Evolutionary conservation across 768 basidiomycete species (phyloP).

Genomic region (Fomitopsis serialis): DNA sequence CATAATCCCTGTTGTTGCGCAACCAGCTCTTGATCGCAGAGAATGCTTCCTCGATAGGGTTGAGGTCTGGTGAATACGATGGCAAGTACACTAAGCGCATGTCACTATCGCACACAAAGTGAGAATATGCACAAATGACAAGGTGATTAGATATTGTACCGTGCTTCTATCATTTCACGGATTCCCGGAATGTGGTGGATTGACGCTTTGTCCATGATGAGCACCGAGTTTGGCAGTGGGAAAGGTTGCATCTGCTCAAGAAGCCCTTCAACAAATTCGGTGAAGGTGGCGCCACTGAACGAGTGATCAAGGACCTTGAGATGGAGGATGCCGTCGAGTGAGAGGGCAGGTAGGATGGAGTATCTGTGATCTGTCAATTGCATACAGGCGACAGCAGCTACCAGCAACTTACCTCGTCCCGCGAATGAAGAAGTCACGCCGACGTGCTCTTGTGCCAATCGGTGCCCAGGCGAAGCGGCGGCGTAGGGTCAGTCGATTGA

Average conservation of each 20-base stretch:
- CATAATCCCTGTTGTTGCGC: constrained; percentile 9
- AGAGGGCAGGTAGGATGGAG: constrained; percentile 32
- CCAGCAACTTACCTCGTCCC: constrained; percentile 13
- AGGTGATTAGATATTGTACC: no score
- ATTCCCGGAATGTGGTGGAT: no score
- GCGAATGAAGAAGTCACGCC: constrained; percentile 21
- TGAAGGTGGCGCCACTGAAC: constrained; percentile 24
- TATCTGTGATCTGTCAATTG: constrained; percentile 15
- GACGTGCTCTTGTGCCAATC: constrained; percentile 16
- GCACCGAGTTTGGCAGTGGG: constrained; percentile 28
- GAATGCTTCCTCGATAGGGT: constrained; percentile 25
- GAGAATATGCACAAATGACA: neutral
- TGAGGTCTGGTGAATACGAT: constrained; percentile 24
- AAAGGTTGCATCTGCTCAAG: constrained; percentile 34
- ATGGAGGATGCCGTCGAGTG: constrained; percentile 30
- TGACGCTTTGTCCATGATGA: constrained; percentile 34
- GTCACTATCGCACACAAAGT: constrained; percentile 23
- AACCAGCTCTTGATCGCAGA: constrained; percentile 20
- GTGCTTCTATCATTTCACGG: no score
- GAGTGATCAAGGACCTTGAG: constrained; percentile 24
- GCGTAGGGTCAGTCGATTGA: constrained; percentile 21
- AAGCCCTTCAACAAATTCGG: constrained; percentile 26
- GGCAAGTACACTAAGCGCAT: constrained; percentile 18
- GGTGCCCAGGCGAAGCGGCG: constrained; percentile 24
- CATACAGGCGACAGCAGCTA: neutral